Evolutionary conservation across 169 alveolate genomes (phyloP), one percentile per base, ranked within the genome.

Genomic region (Cryptosporidium sp.): DNA sequence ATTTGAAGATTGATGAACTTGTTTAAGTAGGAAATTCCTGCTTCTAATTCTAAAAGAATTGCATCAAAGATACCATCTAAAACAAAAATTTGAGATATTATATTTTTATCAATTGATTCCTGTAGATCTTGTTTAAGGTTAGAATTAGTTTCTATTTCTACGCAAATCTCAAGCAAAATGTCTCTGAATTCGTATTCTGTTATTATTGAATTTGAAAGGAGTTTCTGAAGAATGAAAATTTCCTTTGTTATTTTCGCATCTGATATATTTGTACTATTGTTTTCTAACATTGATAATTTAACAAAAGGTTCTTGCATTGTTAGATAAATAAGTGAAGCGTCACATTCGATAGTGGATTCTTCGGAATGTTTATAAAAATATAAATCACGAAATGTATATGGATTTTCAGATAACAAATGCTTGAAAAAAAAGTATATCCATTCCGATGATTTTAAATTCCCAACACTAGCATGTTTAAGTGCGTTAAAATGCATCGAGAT

Each of bases 351-450:
- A 14, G 74, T 21, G 16, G 31, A 18, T 5, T 80, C 48, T 65
- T 80, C 89, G 16, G 51, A 23, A 41, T 41, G 43, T 18, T 80
- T 70, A 59, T 29, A 80, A 39, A 35, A 50, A 65, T 80, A 80
- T 39, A 80, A 67, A 9, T 80, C 50, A 48, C 68, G 12, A 41
- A 80, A 80, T 16, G 37, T 23, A 3, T 3, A 16, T 62, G 89
- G 80, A 29, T 62, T 29, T 80, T 62, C 55, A 41, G 41, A 45
- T 0, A 80, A n/a, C n/a, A 80, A n/a, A 31, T 41, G 26, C 41
- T 31, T 80, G 50, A 80, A 80, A 23, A 80, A 62, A 37, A 80
- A 65, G 18, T 62, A 62, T 6, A 80, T 39, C 89, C 89, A 80
- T n/a, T 80, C 89, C 5, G 89, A 80, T 16, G 71, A 67, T 33